phyloP scores from a whole-genome alignment of 169 alveolate genomes.

The Miamiensis avidus region DNA sequence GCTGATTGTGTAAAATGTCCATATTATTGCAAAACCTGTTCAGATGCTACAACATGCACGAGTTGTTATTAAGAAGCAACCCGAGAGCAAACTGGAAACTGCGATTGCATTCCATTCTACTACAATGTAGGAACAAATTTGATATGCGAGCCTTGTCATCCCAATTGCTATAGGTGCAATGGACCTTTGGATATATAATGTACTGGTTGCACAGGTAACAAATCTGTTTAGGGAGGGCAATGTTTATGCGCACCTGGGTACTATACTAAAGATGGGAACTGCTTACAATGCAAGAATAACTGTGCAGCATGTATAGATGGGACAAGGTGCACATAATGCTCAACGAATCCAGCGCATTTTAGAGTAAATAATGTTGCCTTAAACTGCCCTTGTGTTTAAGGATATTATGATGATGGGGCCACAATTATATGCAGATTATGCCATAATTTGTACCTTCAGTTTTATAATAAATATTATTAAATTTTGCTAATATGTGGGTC shows the following conservation, averaged over 20 bases:
- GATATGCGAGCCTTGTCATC: background rate
- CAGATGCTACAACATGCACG: background rate
- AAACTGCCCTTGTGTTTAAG: background rate
- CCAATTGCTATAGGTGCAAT: background rate
- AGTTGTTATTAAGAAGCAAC: background rate
- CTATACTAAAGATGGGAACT: background rate
- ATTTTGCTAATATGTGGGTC: no score
- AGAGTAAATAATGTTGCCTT: background rate
- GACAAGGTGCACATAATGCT: background rate
- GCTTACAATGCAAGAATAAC: background rate
- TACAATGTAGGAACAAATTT: background rate
- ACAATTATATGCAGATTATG: background rate
- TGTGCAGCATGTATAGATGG: background rate
- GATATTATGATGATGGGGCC: background rate
- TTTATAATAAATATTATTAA: no score
- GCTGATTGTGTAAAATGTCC: background rate
- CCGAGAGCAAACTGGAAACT: background rate
- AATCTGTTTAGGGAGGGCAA: background rate
- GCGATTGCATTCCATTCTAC: background rate
- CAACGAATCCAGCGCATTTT: background rate
- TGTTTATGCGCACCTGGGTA: background rate
- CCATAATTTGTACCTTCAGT: background rate
- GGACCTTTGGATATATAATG: background rate
- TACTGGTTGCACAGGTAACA: background rate
- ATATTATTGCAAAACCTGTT: background rate